These are phyloP conservation scores for Chytriomyces confervae DNA, from an alignment of 192 early-diverging fungal genomes.

Conservation along the genomic window DNA sequence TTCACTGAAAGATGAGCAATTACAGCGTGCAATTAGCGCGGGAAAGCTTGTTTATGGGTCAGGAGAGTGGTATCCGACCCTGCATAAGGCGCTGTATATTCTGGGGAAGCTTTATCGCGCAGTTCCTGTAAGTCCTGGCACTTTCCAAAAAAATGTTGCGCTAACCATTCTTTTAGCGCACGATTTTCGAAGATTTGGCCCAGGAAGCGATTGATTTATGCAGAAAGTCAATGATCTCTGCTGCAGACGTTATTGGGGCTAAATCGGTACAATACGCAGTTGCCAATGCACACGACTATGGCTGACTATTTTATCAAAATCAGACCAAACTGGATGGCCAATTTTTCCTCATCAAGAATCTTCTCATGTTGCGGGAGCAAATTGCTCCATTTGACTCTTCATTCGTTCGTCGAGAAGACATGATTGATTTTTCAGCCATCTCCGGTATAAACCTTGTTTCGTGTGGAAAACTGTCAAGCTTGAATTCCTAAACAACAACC, in stretches of 20 bases:
- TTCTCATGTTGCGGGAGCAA: constrained; percentile 83
- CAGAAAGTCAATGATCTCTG: constrained; percentile 59
- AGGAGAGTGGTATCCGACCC: constrained; percentile 81
- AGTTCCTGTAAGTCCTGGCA: constrained; percentile 61
- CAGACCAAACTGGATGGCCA: constrained; percentile 71
- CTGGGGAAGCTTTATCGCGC: constrained; percentile 79
- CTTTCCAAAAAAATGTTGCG: constrained; percentile 7
- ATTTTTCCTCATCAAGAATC: constrained; percentile 85
- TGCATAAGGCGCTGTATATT: constrained; percentile 81
- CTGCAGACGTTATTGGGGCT: constrained; percentile 52
- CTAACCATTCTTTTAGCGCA: constrained; percentile 42
- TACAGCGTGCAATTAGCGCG: constrained; percentile 32
- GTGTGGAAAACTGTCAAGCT: background rate
- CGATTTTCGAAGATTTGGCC: constrained; percentile 85
- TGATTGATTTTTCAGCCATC: constrained; percentile 69
- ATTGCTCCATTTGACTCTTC: constrained; percentile 75
- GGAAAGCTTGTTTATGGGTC: constrained; percentile 60
- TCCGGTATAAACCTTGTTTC: constrained; percentile 43
- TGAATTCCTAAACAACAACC: background rate
- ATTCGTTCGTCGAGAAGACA: constrained; percentile 73
- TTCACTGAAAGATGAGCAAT: constrained; percentile 27
- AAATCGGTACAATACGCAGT: constrained; percentile 52
- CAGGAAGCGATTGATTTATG: constrained; percentile 83
- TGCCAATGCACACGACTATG: background rate
- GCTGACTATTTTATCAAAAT: background rate